phyloP scores from a whole-genome alignment of 495 filamentous ascomycete genomes.

The Podospora appendiculata region DNA sequence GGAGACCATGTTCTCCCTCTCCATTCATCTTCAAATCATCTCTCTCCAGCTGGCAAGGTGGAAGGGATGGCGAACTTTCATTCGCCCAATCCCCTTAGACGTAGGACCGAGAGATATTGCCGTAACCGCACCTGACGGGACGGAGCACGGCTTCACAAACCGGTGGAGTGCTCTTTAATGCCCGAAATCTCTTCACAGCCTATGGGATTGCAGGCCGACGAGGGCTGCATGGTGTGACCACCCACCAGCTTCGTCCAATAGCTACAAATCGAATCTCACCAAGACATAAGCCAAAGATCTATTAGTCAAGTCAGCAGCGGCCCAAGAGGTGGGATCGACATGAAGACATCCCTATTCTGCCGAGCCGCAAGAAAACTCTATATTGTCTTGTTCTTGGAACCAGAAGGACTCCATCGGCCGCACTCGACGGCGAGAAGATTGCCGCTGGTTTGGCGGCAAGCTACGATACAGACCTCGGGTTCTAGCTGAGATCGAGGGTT shows the following conservation, averaged over 20 bases:
- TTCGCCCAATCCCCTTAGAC: not conserved
- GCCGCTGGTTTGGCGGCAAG: too few relatives aligned
- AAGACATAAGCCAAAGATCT: not conserved
- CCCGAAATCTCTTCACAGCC: not conserved
- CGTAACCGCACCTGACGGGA: not conserved
- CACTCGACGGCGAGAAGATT: too few relatives aligned
- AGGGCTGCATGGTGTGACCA: not conserved
- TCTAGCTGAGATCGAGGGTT: not conserved
- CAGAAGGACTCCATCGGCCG: not conserved
- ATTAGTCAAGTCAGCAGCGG: not conserved
- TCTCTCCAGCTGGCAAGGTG: too few relatives aligned
- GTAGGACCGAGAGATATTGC: not conserved
- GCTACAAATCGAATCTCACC: not conserved
- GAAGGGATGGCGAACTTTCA: too few relatives aligned
- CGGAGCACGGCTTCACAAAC: not conserved
- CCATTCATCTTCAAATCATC: not conserved
- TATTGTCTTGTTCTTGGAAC: not conserved
- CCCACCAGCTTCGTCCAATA: too few relatives aligned
- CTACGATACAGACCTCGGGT: too few relatives aligned
- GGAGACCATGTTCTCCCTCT: not conserved
- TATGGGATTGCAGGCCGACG: not conserved
- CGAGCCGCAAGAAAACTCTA: not conserved
- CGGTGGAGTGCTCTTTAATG: not conserved
- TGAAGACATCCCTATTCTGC: not conserved
- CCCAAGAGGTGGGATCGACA: not conserved